A percentile compares a stretch with the other conserved stretches of the same genome.
phyloP scores from a whole-genome alignment of 148 eudicot species.

The Camellia lanceoleosa region DNA sequence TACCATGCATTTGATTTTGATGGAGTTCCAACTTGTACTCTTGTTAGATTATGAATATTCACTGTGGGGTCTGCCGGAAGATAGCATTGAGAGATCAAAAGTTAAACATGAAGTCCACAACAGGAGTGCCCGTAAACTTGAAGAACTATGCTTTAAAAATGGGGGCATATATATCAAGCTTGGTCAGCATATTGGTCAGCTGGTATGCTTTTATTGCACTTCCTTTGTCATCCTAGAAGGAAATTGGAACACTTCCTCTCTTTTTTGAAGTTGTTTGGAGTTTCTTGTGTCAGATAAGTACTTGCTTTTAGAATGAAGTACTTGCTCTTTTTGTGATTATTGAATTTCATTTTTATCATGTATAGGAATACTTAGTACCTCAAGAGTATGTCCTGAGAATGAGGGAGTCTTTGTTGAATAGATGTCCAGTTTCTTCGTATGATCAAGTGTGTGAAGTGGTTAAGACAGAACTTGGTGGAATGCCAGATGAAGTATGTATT shows the following conservation, averaged over 20 bases:
- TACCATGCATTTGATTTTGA: constrained; percentile 1
- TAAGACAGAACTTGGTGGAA: constrained; percentile 85
- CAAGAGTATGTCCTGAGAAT: constrained; percentile 73
- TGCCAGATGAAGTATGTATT: constrained; percentile 75
- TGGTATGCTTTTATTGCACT: constrained; percentile 49
- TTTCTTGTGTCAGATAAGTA: not conserved
- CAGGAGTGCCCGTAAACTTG: constrained; percentile 78
- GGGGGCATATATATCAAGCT: constrained; percentile 99
- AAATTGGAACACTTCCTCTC: constrained; percentile 10
- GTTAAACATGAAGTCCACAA: constrained; percentile 72
- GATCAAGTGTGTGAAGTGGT: constrained; percentile 86
- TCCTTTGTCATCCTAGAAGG: constrained; percentile 3
- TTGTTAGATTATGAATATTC: constrained; percentile 84
- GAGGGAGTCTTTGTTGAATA: constrained; percentile 89
- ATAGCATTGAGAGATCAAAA: constrained; percentile 63
- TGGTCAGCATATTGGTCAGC: constrained; percentile 92
- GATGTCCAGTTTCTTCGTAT: constrained; percentile 88
- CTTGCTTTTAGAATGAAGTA: constrained; percentile 5
- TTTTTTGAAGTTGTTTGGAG: not conserved
- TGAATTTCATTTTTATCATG: constrained; percentile 24
- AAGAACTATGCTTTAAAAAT: constrained; percentile 89
- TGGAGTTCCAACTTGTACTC: constrained; percentile 1
- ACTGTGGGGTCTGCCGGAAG: constrained; percentile 82
- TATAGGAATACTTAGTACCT: constrained; percentile 88
- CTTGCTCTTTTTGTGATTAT: not conserved